These are phyloP conservation scores for Leishmania martiniquensis DNA, from an alignment of 208 protist genomes.

Conservation along the genomic window DNA sequence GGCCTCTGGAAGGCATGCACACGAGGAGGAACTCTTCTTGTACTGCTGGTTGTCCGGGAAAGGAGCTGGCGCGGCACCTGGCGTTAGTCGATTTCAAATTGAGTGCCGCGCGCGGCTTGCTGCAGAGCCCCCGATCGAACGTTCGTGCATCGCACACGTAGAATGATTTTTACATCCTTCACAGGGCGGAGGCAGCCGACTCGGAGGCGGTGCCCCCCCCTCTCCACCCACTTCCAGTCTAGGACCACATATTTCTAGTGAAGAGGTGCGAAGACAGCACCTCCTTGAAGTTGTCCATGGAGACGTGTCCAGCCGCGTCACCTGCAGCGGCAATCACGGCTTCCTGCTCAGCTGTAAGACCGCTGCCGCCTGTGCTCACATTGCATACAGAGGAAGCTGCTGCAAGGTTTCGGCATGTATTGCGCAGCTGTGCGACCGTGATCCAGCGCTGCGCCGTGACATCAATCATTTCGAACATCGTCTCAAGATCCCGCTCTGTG, in stretches of 20 bases:
- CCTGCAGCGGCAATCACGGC: constrained; percentile 66
- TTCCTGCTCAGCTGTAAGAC: constrained; percentile 50
- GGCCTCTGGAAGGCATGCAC: background rate
- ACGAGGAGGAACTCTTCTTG: background rate
- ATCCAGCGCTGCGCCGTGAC: constrained; percentile 88
- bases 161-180: constrained; percentile 6
- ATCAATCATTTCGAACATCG: constrained; percentile 93
- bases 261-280: constrained; percentile 72
- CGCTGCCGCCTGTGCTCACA: constrained; percentile 2
- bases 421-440: constrained; percentile 82
- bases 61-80: background rate
- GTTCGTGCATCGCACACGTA: background rate
- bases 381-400: constrained; percentile 30
- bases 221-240: background rate
- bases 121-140: background rate
- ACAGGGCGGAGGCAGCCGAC: background rate
- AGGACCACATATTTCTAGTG: constrained; percentile 69
- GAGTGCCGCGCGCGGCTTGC: background rate
- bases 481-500: constrained; percentile 87
- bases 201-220: background rate
- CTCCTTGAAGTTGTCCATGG: constrained; percentile 84
- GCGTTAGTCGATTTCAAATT: background rate
- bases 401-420: constrained; percentile 87
- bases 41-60: background rate
- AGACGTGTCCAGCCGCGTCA: constrained; percentile 76